Evolutionary conservation across 2,329 filamentous ascomycete genomes (phyloP), one percentile per base, ranked within the genome.

Genomic region (Coniochaeta hoffmannii): DNA sequence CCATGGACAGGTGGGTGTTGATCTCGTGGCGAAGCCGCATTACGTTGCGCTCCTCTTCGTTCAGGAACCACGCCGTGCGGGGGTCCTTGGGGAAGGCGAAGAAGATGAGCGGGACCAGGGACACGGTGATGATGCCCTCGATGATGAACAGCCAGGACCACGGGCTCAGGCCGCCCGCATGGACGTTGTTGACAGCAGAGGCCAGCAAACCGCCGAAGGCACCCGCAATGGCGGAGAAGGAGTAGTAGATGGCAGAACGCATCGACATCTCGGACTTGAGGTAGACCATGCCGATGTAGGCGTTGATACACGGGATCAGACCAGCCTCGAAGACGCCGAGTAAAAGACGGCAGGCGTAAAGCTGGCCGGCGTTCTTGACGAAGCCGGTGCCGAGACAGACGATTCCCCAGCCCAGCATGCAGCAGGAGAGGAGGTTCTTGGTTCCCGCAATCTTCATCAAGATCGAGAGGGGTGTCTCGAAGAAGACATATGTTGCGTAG

Each of bases 241-340:
- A 61, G 52, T 71, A 70, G 24, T 69, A 61, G 49, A 69, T 65
- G 50, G 65, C 65, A 52, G 68, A 64, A 56, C 65, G 62, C 53
- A 60, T 41, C 44, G 61, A 50, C 44, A 69, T 56, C 58, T 68
- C 65, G 60, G 41, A 55, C 31, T 17, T 64, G n/a, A 75, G 65
- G 28, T 73, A 70, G 12, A 76, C 58, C 46, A 66, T 66, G 26
- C 65, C 64, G 3, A 65, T 62, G 4, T 57, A 35, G 22, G 60
- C 55, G 57, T 75, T 61, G 36, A 75, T 67, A 12, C 66, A 68
- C n/a, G 69, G 72, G 32, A 75, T 64, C 22, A 75, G 61, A n/a
- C 71, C 73, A n/a, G 53, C 44, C 53, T 55, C 53, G 31, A 50
- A 55, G 8, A 50, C 17, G 41, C 53, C 53, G 4, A 55, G 28